Percentiles rank a stretch among this genome's conserved stretches.
These are phyloP conservation scores for Chlamydomonas sp. DNA, from an alignment of 139 green algal species.

Conservation along the genomic window DNA sequence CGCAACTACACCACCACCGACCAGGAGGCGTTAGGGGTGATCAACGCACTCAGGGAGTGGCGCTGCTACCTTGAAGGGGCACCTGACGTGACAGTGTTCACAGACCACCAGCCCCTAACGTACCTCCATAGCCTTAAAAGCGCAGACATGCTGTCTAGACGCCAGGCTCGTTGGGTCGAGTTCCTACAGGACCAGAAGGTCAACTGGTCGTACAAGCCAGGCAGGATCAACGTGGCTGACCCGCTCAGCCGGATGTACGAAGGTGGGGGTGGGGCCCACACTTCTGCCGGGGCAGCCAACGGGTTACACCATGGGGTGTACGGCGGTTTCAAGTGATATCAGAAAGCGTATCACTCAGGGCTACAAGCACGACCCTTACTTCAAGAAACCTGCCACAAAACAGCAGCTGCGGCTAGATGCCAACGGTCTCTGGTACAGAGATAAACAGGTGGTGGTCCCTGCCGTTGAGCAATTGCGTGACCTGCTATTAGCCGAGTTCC, in stretches of 20 bases:
- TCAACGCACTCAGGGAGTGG: constrained; percentile 38
- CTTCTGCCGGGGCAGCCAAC: too few relatives aligned
- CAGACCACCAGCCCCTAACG: constrained; percentile 52
- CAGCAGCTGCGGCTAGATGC: background rate
- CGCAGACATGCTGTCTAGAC: background rate
- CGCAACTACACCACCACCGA: constrained; percentile 50
- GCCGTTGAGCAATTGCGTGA: too few relatives aligned
- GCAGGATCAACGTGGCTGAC: constrained; percentile 57
- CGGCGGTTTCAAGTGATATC: background rate
- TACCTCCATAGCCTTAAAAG: constrained; percentile 37
- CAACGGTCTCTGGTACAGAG: too few relatives aligned
- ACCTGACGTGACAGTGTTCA: constrained; percentile 21
- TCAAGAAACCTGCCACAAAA: background rate
- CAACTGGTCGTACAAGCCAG: constrained; percentile 41
- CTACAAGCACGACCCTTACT: too few relatives aligned
- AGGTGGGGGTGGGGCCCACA: too few relatives aligned
- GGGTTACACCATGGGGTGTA: background rate
- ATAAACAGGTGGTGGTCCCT: too few relatives aligned
- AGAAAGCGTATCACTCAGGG: too few relatives aligned
- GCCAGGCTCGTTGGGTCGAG: constrained; percentile 41
- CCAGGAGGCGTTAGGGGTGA: constrained; percentile 46
- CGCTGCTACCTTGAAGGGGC: constrained; percentile 38
- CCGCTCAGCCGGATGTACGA: constrained; percentile 12
- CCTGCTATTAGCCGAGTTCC: too few relatives aligned
- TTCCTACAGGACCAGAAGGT: constrained; percentile 34